phyloP scores from a whole-genome alignment of 495 filamentous ascomycete genomes.

The Podospora australis region DNA sequence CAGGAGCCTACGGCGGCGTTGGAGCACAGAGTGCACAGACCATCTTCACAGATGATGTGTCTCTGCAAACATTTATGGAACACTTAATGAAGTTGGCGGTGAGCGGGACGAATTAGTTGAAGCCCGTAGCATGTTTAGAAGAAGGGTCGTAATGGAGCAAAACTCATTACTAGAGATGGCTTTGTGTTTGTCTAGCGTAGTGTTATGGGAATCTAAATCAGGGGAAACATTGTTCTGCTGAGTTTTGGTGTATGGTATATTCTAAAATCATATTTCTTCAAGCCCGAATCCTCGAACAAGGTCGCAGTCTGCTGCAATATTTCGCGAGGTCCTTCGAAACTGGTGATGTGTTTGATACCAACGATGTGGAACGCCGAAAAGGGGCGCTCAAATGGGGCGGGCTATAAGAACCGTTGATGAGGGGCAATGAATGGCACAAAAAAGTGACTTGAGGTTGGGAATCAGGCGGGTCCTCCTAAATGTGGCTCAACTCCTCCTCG shows the following conservation, averaged over 20 bases:
- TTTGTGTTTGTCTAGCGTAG: slow-evolving; percentile 6
- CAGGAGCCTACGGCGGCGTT: slow-evolving; percentile 74
- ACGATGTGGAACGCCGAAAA: too few species aligned
- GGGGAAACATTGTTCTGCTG: background rate
- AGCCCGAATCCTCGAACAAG: too few species aligned
- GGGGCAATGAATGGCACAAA: too few species aligned
- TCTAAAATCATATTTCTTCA: too few species aligned
- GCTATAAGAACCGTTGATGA: too few species aligned
- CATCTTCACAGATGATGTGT: slow-evolving; percentile 99
- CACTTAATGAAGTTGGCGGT: slow-evolving; percentile 90
- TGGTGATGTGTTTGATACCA: background rate
- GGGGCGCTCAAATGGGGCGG: too few species aligned
- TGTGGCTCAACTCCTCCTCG: too few species aligned
- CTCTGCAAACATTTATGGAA: slow-evolving; percentile 98
- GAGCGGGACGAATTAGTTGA: slow-evolving; percentile 49
- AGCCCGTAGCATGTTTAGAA: too few species aligned
- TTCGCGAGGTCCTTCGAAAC: too few species aligned
- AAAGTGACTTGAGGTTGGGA: too few species aligned
- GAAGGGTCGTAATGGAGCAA: background rate
- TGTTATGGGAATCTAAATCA: slow-evolving; percentile 1
- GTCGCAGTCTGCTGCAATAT: too few species aligned
- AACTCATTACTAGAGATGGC: slow-evolving; percentile 1
- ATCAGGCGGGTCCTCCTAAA: too few species aligned
- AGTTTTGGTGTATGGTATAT: background rate
- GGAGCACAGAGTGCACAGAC: slow-evolving; percentile 86